Percentiles rank a stretch among this genome's conserved stretches.
phyloP scores from a whole-genome alignment of 805 yeast species.

The Lipomyces kockii region DNA sequence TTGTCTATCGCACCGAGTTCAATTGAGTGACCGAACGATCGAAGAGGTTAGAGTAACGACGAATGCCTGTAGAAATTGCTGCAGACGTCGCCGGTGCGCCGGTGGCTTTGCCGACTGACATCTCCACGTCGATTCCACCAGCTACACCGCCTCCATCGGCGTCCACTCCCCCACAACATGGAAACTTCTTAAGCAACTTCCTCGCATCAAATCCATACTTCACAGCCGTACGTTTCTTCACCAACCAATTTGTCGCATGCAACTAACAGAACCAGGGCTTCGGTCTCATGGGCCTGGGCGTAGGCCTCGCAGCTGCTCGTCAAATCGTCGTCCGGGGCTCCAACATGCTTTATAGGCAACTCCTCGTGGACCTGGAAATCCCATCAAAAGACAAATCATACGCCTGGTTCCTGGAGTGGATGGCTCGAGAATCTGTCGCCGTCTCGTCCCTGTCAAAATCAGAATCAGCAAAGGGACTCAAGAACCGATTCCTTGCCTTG shows the following conservation, averaged over 20 bases:
- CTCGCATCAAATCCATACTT: constrained; percentile 81
- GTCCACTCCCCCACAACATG: neutral
- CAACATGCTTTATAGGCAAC: constrained; percentile 72
- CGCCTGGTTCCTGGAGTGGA: constrained; percentile 95
- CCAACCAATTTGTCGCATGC: neutral
- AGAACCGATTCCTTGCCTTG: constrained; percentile 11
- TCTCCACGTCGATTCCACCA: neutral
- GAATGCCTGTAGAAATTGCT: neutral
- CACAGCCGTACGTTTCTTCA: constrained; percentile 60
- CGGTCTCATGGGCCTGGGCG: constrained; percentile 94
- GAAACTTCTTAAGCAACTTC: constrained; percentile 41
- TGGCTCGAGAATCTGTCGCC: constrained; percentile 50
- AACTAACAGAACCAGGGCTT: constrained; percentile 60
- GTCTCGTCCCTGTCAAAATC: neutral
- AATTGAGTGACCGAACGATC: neutral
- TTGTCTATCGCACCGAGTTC: neutral
- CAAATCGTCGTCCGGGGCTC: constrained; percentile 68
- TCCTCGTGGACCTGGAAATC: constrained; percentile 90
- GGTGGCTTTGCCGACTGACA: constrained; percentile 1
- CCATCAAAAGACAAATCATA: constrained; percentile 93
- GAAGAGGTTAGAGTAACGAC: neutral
- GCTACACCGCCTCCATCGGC: neutral
- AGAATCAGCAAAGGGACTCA: neutral
- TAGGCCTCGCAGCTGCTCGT: constrained; percentile 77
- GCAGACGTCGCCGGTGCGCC: constrained; percentile 4